Conservation (phyloP, 2,329 filamentous ascomycete genomes). For the Akanthomyces uredinophilus region DNA sequence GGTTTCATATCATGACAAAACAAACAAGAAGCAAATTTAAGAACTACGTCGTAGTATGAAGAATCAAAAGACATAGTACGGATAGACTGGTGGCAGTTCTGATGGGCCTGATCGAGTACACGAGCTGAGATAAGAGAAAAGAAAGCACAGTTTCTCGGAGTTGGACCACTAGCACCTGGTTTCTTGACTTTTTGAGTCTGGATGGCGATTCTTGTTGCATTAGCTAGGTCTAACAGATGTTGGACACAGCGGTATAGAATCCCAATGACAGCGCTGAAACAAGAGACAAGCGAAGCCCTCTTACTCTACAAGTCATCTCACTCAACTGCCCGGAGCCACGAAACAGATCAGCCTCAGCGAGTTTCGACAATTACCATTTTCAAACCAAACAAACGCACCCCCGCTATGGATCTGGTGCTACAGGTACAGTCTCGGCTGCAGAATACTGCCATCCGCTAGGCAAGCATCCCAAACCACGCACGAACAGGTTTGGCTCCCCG, state of each 20-base stretch:
- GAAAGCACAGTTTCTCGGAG: too few species aligned
- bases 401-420: background rate
- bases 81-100: background rate
- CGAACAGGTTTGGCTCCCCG: background rate
- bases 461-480: background rate
- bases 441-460: background rate
- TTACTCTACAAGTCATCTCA: too few species aligned
- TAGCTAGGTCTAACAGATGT: too few species aligned
- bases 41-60: background rate
- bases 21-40: background rate
- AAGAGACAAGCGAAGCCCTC: background rate
- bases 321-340: background rate
- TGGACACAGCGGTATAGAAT: too few species aligned
- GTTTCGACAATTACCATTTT: constrained; percentile 4
- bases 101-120: background rate
- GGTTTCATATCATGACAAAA: constrained; percentile 8
- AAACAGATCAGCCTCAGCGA: constrained; percentile 12
- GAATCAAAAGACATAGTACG: too few species aligned
- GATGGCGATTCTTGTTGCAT: too few species aligned
- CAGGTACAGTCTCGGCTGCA: constrained; percentile 8
- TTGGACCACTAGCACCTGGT: too few species aligned
- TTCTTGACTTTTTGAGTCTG: too few species aligned
- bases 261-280: background rate
- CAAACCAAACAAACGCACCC: constrained; percentile 13
- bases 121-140: too few species aligned